These are phyloP conservation scores for Karstenula rhodostoma DNA, from an alignment of 2,329 filamentous ascomycete genomes.

Conservation along the genomic window DNA sequence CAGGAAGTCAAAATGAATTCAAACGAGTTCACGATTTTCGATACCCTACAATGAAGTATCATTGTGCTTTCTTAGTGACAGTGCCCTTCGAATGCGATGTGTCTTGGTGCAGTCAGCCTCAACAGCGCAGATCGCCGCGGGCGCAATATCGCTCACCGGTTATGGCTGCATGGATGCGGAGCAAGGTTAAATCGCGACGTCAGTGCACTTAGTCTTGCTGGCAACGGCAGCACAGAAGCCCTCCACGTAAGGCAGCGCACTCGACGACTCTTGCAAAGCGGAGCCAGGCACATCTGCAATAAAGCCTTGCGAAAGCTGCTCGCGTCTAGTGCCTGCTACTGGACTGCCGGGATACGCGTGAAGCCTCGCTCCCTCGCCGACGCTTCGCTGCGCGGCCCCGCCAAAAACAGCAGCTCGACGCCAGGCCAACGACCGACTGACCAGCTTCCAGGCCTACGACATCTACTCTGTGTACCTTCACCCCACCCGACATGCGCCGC, in stretches of 20 bases:
- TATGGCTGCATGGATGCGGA: conserved; percentile 10
- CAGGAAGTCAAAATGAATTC: conserved; percentile 42
- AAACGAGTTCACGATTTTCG: conserved; percentile 41
- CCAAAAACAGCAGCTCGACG: conserved; percentile 15
- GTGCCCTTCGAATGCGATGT: background rate
- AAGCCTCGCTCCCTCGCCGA: conserved; percentile 13
- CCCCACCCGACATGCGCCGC: conserved; percentile 32
- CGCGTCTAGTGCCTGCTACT: conserved; percentile 9
- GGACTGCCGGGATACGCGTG: conserved; percentile 13
- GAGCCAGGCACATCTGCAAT: background rate
- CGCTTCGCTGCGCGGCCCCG: conserved; percentile 9
- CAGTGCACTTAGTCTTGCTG: conserved; percentile 11
- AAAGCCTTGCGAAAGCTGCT: background rate
- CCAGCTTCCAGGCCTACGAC: conserved; percentile 4
- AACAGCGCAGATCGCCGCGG: background rate
- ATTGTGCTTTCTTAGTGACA: conserved; percentile 3
- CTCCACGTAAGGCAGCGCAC: background rate
- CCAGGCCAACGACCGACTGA: conserved; percentile 15
- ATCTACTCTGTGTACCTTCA: conserved; percentile 19
- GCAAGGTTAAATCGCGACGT: conserved; percentile 15
- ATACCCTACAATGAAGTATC: conserved; percentile 6
- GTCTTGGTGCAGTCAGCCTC: background rate
- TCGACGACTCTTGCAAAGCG: background rate
- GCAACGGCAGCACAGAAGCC: background rate
- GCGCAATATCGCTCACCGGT: conserved; percentile 13